A percentile compares a stretch with the other conserved stretches of the same genome.
Conservation (phyloP, 2,329 filamentous ascomycete species). For the Verticillium dahliae region DNA sequence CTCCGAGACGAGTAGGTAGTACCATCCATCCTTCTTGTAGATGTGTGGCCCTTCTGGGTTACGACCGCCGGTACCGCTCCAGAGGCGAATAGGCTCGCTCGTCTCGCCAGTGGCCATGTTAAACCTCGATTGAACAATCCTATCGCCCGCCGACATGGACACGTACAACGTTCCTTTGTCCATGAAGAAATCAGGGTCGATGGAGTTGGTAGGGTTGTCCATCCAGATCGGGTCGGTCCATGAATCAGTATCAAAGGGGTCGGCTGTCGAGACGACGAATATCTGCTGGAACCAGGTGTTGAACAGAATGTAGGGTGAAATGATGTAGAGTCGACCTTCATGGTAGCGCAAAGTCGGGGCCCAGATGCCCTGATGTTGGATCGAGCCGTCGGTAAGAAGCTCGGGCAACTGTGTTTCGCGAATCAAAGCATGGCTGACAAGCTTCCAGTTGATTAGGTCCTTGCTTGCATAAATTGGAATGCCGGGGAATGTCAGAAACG, state of each 20-base stretch:
- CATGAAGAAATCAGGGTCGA: conserved; percentile 43
- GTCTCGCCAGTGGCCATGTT: conserved; percentile 32
- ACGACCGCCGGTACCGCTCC: conserved; percentile 38
- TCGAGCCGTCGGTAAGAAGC: conserved; percentile 17
- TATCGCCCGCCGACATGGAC: conserved; percentile 23
- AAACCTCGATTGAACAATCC: conserved; percentile 29
- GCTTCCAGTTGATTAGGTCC: conserved; percentile 43
- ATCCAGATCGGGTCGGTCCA: conserved; percentile 20
- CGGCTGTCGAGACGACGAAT: conserved; percentile 6
- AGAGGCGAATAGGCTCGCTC: conserved; percentile 30
- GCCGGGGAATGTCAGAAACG: conserved; percentile 45
- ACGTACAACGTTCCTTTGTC: conserved; percentile 47
- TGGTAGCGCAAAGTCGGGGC: conserved; percentile 38
- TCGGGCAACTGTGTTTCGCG: conserved; percentile 33
- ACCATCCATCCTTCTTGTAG: conserved; percentile 42
- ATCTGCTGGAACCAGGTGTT: conserved; percentile 8
- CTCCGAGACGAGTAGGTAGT: conserved; percentile 48
- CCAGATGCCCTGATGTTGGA: conserved; percentile 31
- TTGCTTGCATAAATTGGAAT: conserved; percentile 46
- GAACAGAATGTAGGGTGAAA: conserved; percentile 23
- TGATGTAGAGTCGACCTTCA: conserved; percentile 34
- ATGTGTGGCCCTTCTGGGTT: conserved; percentile 49
- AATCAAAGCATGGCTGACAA: conserved; percentile 31
- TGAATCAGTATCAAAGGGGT: conserved; percentile 13
- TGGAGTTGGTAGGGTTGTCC: conserved; percentile 12